Evolutionary conservation across 179 eudicot species (phyloP).

Genomic region (Beta corolliflora): DNA sequence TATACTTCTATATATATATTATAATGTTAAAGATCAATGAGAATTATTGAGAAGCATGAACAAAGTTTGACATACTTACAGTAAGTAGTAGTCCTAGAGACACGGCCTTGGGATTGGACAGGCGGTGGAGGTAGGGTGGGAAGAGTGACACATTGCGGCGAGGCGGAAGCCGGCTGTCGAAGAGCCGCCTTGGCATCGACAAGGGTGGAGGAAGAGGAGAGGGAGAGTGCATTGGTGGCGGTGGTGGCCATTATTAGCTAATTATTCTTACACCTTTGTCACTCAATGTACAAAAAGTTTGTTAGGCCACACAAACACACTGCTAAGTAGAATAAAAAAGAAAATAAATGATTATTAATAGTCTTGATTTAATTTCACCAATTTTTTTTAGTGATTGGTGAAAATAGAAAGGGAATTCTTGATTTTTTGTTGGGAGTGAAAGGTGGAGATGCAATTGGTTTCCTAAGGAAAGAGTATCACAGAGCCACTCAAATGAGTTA

Average conservation of each 20-base stretch:
- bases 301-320: constrained; percentile 18
- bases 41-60: too few relatives aligned
- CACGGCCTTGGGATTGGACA: constrained; percentile 48
- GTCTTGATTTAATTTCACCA: neutral
- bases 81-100: constrained; percentile 51
- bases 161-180: constrained; percentile 53
- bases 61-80: constrained; percentile 48
- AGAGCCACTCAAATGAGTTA: constrained; percentile 22
- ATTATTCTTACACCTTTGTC: neutral
- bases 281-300: neutral
- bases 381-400: constrained; percentile 12
- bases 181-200: constrained; percentile 45
- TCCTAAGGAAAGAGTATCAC: constrained; percentile 11
- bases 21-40: too few relatives aligned
- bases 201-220: constrained; percentile 48
- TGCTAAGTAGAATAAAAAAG: constrained; percentile 10
- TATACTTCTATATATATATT: too few relatives aligned
- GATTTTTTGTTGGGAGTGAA: constrained; percentile 22
- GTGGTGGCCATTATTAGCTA: constrained; percentile 55
- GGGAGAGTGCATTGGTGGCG: constrained; percentile 55
- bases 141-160: constrained; percentile 65
- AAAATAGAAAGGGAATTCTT: constrained; percentile 4
- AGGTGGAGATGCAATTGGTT: constrained; percentile 28
- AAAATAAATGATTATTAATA: constrained; percentile 20
- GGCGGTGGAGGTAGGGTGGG: constrained; percentile 62